Conservation (phyloP, 805 yeast species). For the Ogataea ramenticola region DNA sequence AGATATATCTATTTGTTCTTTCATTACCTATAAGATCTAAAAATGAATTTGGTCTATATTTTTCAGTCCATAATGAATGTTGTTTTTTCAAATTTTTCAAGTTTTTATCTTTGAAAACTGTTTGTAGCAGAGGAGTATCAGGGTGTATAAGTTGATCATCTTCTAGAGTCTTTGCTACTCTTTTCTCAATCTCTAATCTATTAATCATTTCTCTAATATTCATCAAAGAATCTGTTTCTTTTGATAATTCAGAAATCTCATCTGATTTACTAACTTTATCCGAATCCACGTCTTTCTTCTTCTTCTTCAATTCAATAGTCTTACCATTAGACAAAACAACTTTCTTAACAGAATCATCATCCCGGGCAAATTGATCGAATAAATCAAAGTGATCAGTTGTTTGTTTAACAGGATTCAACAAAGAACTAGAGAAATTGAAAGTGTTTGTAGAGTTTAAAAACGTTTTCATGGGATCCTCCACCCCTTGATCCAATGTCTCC, state of each 20-base stretch:
- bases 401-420: background rate
- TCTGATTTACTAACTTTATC: background rate
- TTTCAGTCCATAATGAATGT: conserved; percentile 44
- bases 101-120: conserved; percentile 1
- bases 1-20: conserved; percentile 46
- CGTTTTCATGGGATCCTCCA: background rate
- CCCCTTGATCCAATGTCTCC: background rate
- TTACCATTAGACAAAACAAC: background rate
- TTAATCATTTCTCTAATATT: background rate
- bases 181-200: conserved; percentile 15
- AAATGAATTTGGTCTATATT: conserved; percentile 60
- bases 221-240: background rate
- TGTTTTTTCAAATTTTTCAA: conserved; percentile 1
- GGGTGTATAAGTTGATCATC: conserved; percentile 4
- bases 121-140: too few species aligned
- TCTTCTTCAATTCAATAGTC: background rate
- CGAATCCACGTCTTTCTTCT: background rate
- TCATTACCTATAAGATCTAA: conserved; percentile 68
- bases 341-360: background rate
- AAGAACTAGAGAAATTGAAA: background rate
- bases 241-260: background rate
- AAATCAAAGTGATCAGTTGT: background rate
- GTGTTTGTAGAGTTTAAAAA: background rate
- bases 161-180: conserved; percentile 1
- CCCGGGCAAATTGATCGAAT: background rate